A percentile compares a stretch with the other conserved stretches of the same genome.
Evolutionary conservation across 768 basidiomycete species (phyloP).

Genomic region (Hortiboletus campestris): DNA sequence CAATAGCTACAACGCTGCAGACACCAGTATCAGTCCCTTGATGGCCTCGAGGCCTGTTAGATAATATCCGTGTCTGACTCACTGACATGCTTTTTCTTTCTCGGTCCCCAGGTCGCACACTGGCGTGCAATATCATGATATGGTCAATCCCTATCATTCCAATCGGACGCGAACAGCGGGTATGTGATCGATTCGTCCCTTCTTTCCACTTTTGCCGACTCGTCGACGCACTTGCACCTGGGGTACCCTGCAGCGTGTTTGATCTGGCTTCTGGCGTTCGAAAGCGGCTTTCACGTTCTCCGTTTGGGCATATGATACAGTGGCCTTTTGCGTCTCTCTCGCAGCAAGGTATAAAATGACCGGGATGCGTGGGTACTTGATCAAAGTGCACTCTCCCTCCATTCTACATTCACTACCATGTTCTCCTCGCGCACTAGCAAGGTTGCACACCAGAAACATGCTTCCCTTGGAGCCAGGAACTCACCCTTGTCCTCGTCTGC

Average conservation of each 20-base stretch:
- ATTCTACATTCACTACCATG: conserved; percentile 10
- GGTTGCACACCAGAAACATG: conserved; percentile 3
- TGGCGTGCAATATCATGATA: neutral
- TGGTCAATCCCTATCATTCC: neutral
- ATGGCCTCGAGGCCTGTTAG: conserved; percentile 9
- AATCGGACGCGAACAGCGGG: conserved; percentile 1
- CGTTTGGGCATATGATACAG: neutral
- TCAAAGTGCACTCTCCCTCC: neutral
- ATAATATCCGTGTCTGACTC: neutral
- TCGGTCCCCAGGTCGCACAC: neutral
- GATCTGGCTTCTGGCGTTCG: neutral
- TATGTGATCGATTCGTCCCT: neutral
- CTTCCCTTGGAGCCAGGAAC: neutral
- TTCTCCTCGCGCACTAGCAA: conserved; percentile 20
- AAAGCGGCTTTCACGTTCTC: conserved; percentile 3
- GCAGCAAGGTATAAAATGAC: conserved; percentile 16
- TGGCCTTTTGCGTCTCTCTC: neutral
- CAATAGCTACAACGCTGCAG: neutral
- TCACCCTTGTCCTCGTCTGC: conserved; percentile 15
- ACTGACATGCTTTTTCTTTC: neutral
- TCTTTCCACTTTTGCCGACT: conserved; percentile 10
- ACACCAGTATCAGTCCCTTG: conserved; percentile 1
- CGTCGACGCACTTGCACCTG: neutral
- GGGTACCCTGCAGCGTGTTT: conserved; percentile 17
- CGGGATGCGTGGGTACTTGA: neutral